phyloP scores from a whole-genome alignment of 2,329 filamentous ascomycete genomes.

The Pestalotiopsis sp. region DNA sequence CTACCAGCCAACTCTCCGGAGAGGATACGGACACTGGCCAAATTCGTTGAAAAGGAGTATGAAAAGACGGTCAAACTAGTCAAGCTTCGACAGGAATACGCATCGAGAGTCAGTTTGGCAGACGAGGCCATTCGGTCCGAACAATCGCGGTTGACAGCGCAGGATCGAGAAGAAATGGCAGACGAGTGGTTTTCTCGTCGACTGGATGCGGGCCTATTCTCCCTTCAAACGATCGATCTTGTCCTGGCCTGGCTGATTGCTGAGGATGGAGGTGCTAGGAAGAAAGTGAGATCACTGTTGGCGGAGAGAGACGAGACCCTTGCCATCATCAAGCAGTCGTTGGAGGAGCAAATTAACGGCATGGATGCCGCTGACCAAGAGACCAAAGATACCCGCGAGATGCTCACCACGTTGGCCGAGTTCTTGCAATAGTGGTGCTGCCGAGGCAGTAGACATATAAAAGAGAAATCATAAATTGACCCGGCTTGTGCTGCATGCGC shows the following conservation, averaged over 20 bases:
- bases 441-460: not conserved
- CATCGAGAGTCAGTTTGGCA: slow-evolving; percentile 60
- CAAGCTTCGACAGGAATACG: slow-evolving; percentile 71
- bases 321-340: slow-evolving; percentile 62
- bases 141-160: slow-evolving; percentile 53
- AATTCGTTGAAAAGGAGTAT: slow-evolving; percentile 95
- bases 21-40: slow-evolving; percentile 83
- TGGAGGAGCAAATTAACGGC: slow-evolving; percentile 62
- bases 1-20: slow-evolving; percentile 77
- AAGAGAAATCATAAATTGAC: not conserved
- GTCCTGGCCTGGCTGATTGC: slow-evolving; percentile 89
- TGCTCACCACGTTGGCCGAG: slow-evolving; percentile 55
- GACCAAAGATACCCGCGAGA: slow-evolving; percentile 58
- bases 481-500: not conserved
- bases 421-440: slow-evolving; percentile 42
- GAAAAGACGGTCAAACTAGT: slow-evolving; percentile 79
- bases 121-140: slow-evolving; percentile 65
- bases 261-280: slow-evolving; percentile 78
- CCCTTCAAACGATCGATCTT: slow-evolving; percentile 80
- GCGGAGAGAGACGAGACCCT: slow-evolving; percentile 70
- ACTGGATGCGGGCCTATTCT: slow-evolving; percentile 84
- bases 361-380: slow-evolving; percentile 55
- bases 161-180: slow-evolving; percentile 63
- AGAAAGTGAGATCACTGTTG: slow-evolving; percentile 64
- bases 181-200: slow-evolving; percentile 75